Conservation (phyloP, 495 filamentous ascomycete species). For the Hypomontagnella monticulosa region DNA sequence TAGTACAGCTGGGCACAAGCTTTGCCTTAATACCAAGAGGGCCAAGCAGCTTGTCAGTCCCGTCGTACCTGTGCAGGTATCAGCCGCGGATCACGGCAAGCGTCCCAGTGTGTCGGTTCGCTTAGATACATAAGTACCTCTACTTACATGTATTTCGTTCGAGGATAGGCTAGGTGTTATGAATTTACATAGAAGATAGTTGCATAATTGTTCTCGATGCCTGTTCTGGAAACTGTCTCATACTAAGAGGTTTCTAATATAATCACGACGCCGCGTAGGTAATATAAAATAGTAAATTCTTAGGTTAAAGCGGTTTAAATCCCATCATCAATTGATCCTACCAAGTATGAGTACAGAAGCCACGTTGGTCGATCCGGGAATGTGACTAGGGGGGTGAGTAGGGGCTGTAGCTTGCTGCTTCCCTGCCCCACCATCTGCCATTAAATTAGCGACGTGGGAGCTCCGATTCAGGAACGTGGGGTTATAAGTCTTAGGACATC, state of each 20-base stretch:
- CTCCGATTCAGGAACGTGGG: constrained; percentile 34
- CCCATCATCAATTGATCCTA: constrained; percentile 2
- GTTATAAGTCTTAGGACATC: constrained; percentile 32
- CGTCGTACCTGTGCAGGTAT: constrained; percentile 6
- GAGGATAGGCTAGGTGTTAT: no score
- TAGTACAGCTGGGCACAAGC: constrained; percentile 17
- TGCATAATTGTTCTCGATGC: no score
- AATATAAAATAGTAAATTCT: no score
- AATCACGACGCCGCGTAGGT: background rate
- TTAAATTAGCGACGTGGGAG: no score
- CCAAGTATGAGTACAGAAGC: constrained; percentile 7
- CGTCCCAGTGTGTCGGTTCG: constrained; percentile 34
- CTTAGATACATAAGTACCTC: constrained; percentile 5
- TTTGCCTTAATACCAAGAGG: constrained; percentile 14
- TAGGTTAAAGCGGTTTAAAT: background rate
- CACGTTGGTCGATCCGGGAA: constrained; percentile 23
- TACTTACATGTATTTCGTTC: no score
- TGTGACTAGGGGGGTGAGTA: constrained; percentile 11
- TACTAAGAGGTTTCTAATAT: constrained; percentile 8
- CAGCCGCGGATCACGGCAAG: constrained; percentile 27
- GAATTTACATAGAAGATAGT: no score
- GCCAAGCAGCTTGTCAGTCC: constrained; percentile 1
- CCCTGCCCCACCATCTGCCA: constrained; percentile 31
- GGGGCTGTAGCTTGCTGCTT: background rate
- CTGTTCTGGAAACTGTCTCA: no score